Evolutionary conservation across 31 red algal genomes (phyloP).

Genomic region (Endocladia muricata): DNA sequence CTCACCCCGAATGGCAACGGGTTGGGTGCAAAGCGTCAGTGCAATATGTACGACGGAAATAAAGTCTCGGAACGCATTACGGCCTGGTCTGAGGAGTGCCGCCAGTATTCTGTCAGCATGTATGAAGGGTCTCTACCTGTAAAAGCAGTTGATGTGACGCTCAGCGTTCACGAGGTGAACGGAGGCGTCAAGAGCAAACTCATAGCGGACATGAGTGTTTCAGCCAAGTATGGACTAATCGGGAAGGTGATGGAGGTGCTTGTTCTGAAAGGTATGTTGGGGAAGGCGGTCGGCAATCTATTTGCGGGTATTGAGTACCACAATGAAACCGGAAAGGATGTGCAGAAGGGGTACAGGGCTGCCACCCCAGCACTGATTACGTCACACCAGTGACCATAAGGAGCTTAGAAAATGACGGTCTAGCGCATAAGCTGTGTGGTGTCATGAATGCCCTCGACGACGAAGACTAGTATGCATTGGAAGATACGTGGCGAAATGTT

Average conservation of each 20-base stretch:
- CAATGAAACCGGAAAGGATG: not conserved
- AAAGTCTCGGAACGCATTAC: not conserved
- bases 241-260: constrained; percentile 14
- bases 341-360: not conserved
- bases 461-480: no score
- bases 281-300: not conserved
- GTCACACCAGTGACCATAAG: no score
- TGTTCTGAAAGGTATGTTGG: constrained; percentile 25
- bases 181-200: constrained; percentile 6
- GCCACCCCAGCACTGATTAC: not conserved
- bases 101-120: not conserved
- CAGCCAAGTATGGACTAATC: constrained; percentile 21
- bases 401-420: no score
- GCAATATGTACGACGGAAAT: constrained; percentile 28
- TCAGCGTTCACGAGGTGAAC: not conserved
- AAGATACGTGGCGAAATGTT: no score
- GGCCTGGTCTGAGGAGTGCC: constrained; percentile 9
- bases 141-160: not conserved
- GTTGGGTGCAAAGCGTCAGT: not conserved
- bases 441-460: no score
- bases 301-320: constrained; percentile 22
- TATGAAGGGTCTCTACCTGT: not conserved
- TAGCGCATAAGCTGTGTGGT: no score
- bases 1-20: not conserved
- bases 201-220: not conserved